These are phyloP conservation scores for Chlorella sorokiniana DNA, from an alignment of 139 green algal genomes.

Conservation along the genomic window DNA sequence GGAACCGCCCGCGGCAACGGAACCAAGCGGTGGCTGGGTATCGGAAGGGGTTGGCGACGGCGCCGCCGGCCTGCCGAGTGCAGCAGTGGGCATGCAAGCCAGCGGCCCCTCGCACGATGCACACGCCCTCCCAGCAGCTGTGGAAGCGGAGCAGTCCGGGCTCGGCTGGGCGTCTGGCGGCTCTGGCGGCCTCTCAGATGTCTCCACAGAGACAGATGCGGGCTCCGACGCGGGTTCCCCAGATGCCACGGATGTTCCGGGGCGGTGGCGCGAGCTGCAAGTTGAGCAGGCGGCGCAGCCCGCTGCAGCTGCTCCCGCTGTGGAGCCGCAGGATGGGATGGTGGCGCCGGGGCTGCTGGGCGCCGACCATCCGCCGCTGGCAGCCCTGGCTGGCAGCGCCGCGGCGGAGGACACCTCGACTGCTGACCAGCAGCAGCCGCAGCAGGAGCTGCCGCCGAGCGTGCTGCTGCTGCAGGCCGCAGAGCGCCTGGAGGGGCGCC, in stretches of 20 bases:
- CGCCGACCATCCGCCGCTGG: not conserved
- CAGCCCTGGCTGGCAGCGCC: not conserved
- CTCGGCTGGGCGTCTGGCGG: too few species aligned
- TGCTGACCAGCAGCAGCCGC: not conserved
- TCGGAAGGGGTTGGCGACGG: too few species aligned
- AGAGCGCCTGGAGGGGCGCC: conserved; percentile 1
- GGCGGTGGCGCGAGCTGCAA: not conserved
- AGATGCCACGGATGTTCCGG: not conserved
- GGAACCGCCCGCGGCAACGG: too few species aligned
- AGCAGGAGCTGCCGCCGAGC: not conserved
- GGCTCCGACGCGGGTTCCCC: not conserved
- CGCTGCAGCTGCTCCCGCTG: too few species aligned
- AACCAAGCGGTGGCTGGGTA: too few species aligned
- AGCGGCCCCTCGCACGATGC: too few species aligned
- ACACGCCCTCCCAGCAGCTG: too few species aligned
- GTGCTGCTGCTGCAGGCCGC: conserved; percentile 11
- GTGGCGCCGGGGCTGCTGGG: too few species aligned
- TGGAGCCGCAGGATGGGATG: too few species aligned
- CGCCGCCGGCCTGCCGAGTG: too few species aligned
- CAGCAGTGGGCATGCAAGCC: too few species aligned
- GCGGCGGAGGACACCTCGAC: not conserved
- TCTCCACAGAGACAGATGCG: conserved; percentile 20
- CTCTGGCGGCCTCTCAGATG: not conserved
- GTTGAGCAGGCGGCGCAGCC: not conserved
- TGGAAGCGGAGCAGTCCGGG: too few species aligned